These are phyloP conservation scores for Onygenales sp. DNA, from an alignment of 2,329 filamentous ascomycete species.

Conservation along the genomic window DNA sequence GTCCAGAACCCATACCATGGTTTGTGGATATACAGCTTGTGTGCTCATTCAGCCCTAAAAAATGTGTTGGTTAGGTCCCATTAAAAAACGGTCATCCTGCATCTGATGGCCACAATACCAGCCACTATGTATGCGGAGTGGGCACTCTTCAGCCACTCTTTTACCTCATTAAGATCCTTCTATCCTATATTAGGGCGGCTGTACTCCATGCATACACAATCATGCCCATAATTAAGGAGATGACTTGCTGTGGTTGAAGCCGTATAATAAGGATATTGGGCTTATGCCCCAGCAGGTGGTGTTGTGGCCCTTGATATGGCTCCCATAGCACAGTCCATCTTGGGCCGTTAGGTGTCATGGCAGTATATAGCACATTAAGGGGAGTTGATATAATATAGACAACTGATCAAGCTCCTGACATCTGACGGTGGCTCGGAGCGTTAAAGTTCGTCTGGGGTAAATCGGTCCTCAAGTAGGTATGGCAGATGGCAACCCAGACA, in stretches of 20 bases:
- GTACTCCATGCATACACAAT: background rate
- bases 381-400: too few relatives aligned
- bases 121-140: background rate
- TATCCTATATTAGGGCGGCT: background rate
- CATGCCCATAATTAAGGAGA: background rate
- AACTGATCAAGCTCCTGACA: too few relatives aligned
- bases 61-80: background rate
- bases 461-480: too few relatives aligned
- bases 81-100: background rate
- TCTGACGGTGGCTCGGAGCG: too few relatives aligned
- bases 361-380: background rate
- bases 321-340: background rate
- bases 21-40: background rate
- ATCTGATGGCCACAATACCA: background rate
- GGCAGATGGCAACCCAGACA: too few relatives aligned
- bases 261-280: background rate
- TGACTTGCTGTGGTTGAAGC: background rate
- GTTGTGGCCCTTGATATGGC: background rate
- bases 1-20: background rate
- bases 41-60: background rate
- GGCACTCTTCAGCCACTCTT: background rate
- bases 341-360: background rate
- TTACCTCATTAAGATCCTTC: slow-evolving; percentile 1
- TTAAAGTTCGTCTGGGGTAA: too few relatives aligned
- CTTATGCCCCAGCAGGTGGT: background rate